Base-by-base conservation (phyloP, 2,329 filamentous ascomycete species). In the Nannizzia gypsea region DNA sequence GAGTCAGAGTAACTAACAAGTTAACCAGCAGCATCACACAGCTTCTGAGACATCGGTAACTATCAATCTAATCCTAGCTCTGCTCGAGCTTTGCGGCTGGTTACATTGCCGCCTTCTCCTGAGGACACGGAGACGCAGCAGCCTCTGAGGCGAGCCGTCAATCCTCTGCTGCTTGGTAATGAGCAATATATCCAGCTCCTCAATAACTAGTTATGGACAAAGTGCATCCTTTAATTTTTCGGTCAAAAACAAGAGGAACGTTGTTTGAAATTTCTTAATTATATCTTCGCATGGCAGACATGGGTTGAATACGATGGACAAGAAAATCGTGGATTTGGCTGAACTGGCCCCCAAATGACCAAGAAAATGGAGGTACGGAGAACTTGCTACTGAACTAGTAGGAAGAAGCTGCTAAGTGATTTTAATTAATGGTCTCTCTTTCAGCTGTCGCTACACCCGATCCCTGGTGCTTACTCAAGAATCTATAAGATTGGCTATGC, bases 341-440 rank as follows among this genome's bases (percentile, higher is more conserved):
- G n/a, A 50, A 50, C 20, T 26, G 26, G 50, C 50, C 50, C 50
- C 50, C 50, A 34, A 54, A 54, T 54, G 11, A 52, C 38, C n/a
- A 28, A 52, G 20, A 36, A 3, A 54, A n/a, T 11, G 3, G 9
- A 36, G 31, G 13, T 36, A 36, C 9, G 31, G 31, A 36, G 31
- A 13, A 36, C 31, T 13, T 36, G 31, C 3, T 6, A 36, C 2
- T 36, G 31, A 36, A 17, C 15, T 17, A 54, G 50, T 6, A 17
- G n/a, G 26, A 17, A 13, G n/a, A 13, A 20, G 26, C 6, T 36
- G 17, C 31, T 17, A 34, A 54, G 50, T 31, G 9, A 31, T 6
- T 50, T 28, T 11, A 5, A 50, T 50, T 26, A 26, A 15, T 24
- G 2, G n/a, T 13, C 26, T 24, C 11, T 15, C 11, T 9, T 26